Percentiles rank a stretch among this genome's conserved stretches.
These are phyloP conservation scores for Marchantia polymorpha DNA, from an alignment of 225 moss, liverwort and hornwort genomes.

Conservation along the genomic window DNA sequence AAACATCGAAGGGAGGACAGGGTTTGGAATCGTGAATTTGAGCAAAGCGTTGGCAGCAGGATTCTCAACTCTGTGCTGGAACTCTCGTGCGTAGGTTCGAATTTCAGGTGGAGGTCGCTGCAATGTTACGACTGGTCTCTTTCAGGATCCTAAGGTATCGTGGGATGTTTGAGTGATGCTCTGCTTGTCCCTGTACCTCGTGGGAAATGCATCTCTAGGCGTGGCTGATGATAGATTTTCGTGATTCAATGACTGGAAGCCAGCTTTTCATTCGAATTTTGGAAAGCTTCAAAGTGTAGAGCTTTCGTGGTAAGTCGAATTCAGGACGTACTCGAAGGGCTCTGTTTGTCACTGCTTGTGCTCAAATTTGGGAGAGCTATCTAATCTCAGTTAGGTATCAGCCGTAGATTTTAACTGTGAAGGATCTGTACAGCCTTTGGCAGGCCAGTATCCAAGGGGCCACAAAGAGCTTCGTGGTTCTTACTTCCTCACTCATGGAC, in stretches of 20 bases:
- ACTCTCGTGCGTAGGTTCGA: slow-evolving; percentile 49
- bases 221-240: too few relatives aligned
- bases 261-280: neutral
- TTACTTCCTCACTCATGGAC: slow-evolving; percentile 76
- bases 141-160: slow-evolving; percentile 65
- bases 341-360: neutral
- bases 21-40: neutral
- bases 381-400: neutral
- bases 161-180: neutral
- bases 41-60: neutral
- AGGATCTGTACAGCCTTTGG: slow-evolving; percentile 67
- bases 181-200: neutral
- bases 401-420: neutral
- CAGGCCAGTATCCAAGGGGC: slow-evolving; percentile 92
- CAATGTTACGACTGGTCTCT: slow-evolving; percentile 92
- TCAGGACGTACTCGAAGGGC: neutral
- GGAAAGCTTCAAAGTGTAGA: neutral
- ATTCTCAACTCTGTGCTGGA: neutral
- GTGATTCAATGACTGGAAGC: neutral
- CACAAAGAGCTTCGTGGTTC: slow-evolving; percentile 89
- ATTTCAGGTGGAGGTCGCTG: slow-evolving; percentile 95
- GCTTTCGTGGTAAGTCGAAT: neutral
- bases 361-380: neutral
- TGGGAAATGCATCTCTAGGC: neutral
- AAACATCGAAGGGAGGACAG: too few relatives aligned